phyloP scores from a whole-genome alignment of 2,329 filamentous ascomycete genomes.

The Neopestalotiopsis rosae region DNA sequence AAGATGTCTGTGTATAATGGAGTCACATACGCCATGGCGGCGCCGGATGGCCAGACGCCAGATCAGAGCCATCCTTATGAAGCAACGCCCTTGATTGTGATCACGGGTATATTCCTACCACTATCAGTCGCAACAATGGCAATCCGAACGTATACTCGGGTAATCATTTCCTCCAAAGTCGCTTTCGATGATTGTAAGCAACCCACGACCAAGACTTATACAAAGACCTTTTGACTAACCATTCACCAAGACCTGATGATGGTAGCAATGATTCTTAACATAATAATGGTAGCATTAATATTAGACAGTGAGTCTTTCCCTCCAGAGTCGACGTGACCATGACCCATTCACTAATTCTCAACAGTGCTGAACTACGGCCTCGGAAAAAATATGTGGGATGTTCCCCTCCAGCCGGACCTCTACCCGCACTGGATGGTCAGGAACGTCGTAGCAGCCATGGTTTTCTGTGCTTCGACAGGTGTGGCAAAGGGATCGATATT shows the following conservation, averaged over 20 bases:
- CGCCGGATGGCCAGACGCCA: constrained; percentile 22
- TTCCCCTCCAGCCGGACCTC: constrained; percentile 20
- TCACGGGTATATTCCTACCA: constrained; percentile 23
- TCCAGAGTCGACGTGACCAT: background rate
- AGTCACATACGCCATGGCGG: constrained; percentile 21
- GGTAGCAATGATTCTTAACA: constrained; percentile 11
- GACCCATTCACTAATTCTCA: background rate
- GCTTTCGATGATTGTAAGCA: constrained; percentile 27
- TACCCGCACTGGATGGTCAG: constrained; percentile 20
- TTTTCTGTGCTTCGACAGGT: constrained; percentile 27
- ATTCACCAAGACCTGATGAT: constrained; percentile 20
- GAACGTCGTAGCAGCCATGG: constrained; percentile 27
- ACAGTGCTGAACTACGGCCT: constrained; percentile 28
- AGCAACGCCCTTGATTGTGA: constrained; percentile 18
- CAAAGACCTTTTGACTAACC: background rate
- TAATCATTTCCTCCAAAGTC: constrained; percentile 20
- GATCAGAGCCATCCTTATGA: constrained; percentile 18
- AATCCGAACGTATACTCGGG: constrained; percentile 25
- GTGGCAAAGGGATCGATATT: constrained; percentile 33
- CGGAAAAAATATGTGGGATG: constrained; percentile 29
- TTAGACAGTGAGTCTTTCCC: constrained; percentile 22
- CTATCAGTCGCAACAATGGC: constrained; percentile 21
- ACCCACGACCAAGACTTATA: no score
- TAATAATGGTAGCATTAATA: constrained; percentile 17
- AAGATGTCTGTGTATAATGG: constrained; percentile 26